phyloP scores from a whole-genome alignment of 1,139 yeast species.

The Protomyces macrosporus region DNA sequence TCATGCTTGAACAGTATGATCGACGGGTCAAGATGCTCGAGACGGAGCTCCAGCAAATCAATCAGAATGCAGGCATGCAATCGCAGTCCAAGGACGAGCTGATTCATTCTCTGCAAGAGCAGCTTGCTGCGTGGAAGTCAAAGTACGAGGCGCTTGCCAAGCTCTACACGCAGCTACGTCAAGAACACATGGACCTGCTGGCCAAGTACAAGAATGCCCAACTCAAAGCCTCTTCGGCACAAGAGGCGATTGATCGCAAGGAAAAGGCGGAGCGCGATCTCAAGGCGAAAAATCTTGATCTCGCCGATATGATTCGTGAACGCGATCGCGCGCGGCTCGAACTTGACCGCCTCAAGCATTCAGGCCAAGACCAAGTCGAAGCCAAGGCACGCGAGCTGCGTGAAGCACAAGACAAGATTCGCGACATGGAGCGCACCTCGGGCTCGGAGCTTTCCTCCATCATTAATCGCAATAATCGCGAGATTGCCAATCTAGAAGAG shows the following conservation, averaged over 20 bases:
- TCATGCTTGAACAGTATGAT: slow-evolving; percentile 80
- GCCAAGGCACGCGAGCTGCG: slow-evolving; percentile 61
- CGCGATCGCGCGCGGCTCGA: slow-evolving; percentile 86
- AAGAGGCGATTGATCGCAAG: slow-evolving; percentile 79
- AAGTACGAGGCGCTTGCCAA: slow-evolving; percentile 89
- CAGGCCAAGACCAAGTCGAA: slow-evolving; percentile 63
- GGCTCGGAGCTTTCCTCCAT: slow-evolving; percentile 60
- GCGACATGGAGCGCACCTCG: slow-evolving; percentile 61
- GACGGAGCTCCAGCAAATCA: slow-evolving; percentile 58
- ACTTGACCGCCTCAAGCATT: slow-evolving; percentile 64
- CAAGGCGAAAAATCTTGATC: slow-evolving; percentile 77
- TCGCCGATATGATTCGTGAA: slow-evolving; percentile 84
- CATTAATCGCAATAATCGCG: slow-evolving; percentile 57
- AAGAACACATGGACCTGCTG: slow-evolving; percentile 78
- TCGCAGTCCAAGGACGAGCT: slow-evolving; percentile 73
- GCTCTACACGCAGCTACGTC: slow-evolving; percentile 82
- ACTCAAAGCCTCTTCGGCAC: slow-evolving; percentile 87
- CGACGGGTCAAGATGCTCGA: slow-evolving; percentile 78
- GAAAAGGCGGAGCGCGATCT: slow-evolving; percentile 79
- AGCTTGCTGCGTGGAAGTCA: slow-evolving; percentile 70
- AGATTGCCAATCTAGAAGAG: slow-evolving; percentile 41
- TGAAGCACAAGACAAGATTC: slow-evolving; percentile 55
- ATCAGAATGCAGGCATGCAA: slow-evolving; percentile 67
- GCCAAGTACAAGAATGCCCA: slow-evolving; percentile 77
- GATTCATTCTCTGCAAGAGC: slow-evolving; percentile 64